phyloP scores from a whole-genome alignment of 257 asterid species.

The Solanum piurae region DNA sequence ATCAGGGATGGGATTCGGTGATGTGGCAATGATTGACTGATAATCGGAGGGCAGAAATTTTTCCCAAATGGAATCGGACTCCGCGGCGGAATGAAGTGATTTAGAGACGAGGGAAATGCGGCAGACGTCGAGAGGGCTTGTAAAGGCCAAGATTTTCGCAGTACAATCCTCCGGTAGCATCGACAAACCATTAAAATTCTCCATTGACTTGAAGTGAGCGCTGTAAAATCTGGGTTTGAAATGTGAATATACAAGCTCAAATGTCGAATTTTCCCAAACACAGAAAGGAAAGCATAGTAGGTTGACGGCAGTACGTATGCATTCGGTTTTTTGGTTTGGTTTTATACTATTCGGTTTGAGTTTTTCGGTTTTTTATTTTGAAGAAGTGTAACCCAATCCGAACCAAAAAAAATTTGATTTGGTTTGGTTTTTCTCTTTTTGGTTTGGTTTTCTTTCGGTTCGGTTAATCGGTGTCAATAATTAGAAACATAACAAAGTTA shows the following conservation, averaged over 20 bases:
- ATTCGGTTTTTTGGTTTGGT: too few species aligned
- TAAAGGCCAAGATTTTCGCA: background rate
- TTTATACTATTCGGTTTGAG: too few species aligned
- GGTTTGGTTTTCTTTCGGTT: too few species aligned
- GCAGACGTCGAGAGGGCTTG: background rate
- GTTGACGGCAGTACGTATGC: too few species aligned
- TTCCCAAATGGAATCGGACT: background rate
- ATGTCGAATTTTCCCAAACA: background rate
- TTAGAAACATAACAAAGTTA: too few species aligned
- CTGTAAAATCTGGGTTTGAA: background rate
- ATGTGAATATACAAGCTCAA: background rate
- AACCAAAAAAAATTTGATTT: too few species aligned
- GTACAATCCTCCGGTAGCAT: background rate
- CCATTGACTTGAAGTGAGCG: background rate
- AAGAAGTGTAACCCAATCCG: too few species aligned
- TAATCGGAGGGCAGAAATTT: constrained; percentile 1
- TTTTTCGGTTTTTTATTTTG: too few species aligned
- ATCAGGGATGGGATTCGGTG: background rate
- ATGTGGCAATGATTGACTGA: background rate
- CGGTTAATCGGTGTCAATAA: too few species aligned
- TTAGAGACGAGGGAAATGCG: background rate
- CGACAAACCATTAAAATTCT: background rate
- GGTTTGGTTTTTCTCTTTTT: too few species aligned
- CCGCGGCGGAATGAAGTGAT: background rate
- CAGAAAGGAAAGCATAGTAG: too few species aligned